Evolutionary conservation across 495 filamentous ascomycete genomes (phyloP), one percentile per base, ranked within the genome.

Genomic region (Amniculicola lignicola): DNA sequence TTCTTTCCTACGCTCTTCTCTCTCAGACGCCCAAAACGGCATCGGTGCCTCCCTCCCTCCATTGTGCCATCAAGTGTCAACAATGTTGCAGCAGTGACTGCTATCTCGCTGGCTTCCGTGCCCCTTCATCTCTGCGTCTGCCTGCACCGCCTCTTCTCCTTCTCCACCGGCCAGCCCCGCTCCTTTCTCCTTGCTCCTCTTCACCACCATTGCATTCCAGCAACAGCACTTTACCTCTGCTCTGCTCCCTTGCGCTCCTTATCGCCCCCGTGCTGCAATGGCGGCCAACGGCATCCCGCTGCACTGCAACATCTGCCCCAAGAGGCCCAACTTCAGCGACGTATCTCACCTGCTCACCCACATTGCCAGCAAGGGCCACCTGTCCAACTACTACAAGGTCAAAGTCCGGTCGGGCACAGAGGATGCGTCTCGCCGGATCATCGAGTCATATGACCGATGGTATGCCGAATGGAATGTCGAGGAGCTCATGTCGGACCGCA

Each of bases 291-390:
- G 43, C 46, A 78, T 89, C 58, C 79, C 83, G 37, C 79, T 95
- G 23, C 71, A 78, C 59, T 96, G 90, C 79, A 85, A 74, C 52
- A 81, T 92, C 60, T 96, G 90, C 69, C 82, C 84, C 4, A 86
- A 85, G 59, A 80, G 77, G 48, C 87, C 88, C 10, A 73, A 66
- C 33, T 96, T 95, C 71, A 93, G 89, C 45, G 90, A 96, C 66
- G 71, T 88, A 27, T 94, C 90, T 14, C 90, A 95, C 63, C 75
- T 95, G 21, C 77, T 96, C 52, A 96, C 90, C 27, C 90, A 96
- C 62, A 77, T 94, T 15, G 77, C 82, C 21, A 95, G 89, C 44
- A 95, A 95, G 64, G 83, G 82, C 28, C 90, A 96, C 67, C 71
- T 95, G 10, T 79, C 87, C 14, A 75, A 86, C 58, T 78, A 84